phyloP scores from a whole-genome alignment of 495 filamentous ascomycete genomes.

The Evansstolkia leycettana region DNA sequence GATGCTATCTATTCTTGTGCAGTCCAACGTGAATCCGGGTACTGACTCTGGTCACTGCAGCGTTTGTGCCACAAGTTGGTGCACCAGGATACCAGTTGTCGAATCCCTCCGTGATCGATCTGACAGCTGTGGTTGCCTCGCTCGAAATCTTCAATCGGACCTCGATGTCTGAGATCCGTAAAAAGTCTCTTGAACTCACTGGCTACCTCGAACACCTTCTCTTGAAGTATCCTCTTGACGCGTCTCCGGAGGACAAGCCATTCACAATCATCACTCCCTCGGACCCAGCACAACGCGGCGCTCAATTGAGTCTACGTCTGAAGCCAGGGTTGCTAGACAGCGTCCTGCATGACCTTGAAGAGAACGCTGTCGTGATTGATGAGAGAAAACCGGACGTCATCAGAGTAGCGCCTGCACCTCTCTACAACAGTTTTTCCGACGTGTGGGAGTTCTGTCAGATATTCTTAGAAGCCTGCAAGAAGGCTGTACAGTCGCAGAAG shows the following conservation, averaged over 20 bases:
- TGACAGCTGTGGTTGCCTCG: slow-evolving; percentile 57
- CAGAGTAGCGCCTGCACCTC: slow-evolving; percentile 77
- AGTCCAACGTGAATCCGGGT: neutral
- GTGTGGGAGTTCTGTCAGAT: slow-evolving; percentile 62
- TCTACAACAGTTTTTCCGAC: slow-evolving; percentile 80
- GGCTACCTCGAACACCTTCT: slow-evolving; percentile 68
- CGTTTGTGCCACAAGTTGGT: slow-evolving; percentile 58
- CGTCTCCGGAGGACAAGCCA: slow-evolving; percentile 26
- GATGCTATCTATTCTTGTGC: neutral
- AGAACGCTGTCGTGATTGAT: slow-evolving; percentile 66
- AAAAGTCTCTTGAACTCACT: slow-evolving; percentile 67
- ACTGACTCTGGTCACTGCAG: slow-evolving; percentile 14
- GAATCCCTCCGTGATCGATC: slow-evolving; percentile 49
- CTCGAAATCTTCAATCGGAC: slow-evolving; percentile 69
- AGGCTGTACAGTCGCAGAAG: slow-evolving; percentile 12
- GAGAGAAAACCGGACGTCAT: slow-evolving; percentile 86
- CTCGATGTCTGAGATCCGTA: slow-evolving; percentile 53
- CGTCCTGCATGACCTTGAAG: slow-evolving; percentile 57
- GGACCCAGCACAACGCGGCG: slow-evolving; percentile 60
- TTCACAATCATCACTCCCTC: slow-evolving; percentile 76
- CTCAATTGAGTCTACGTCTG: slow-evolving; percentile 74
- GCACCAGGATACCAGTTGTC: slow-evolving; percentile 52
- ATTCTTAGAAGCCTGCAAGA: slow-evolving; percentile 25
- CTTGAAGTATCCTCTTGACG: slow-evolving; percentile 24
- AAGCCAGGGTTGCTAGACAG: slow-evolving; percentile 51